Evolutionary conservation across 140 eudicot species (phyloP).

Genomic region (Oenanthe javanica): DNA sequence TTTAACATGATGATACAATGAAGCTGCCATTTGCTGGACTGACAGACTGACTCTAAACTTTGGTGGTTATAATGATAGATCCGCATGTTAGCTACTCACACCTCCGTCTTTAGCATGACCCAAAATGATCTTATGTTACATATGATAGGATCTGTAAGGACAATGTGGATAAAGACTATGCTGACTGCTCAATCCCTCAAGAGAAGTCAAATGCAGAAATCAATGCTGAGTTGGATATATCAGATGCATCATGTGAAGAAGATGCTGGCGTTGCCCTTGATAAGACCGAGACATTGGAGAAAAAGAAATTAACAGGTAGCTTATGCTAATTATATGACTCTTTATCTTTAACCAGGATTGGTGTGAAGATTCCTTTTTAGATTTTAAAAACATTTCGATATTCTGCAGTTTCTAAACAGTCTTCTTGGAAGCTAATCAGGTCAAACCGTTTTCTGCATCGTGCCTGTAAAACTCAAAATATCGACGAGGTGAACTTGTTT

Average conservation of each 20-base stretch:
- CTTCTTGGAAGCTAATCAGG: constrained; percentile 75
- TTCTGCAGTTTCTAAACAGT: constrained; percentile 46
- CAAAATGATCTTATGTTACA: constrained; percentile 1
- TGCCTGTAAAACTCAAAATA: constrained; percentile 60
- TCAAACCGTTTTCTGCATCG: constrained; percentile 82
- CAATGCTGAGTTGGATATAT: constrained; percentile 77
- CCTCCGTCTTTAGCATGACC: background rate
- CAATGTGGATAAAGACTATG: constrained; percentile 68
- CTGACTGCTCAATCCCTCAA: constrained; percentile 82
- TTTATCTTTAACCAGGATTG: constrained; percentile 6
- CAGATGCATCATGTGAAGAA: constrained; percentile 79
- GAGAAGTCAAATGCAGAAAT: constrained; percentile 91
- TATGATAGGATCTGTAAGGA: constrained; percentile 79
- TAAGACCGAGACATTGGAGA: constrained; percentile 27
- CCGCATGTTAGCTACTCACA: background rate
- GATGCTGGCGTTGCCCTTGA: constrained; percentile 32
- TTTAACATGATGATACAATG: background rate
- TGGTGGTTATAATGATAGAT: background rate
- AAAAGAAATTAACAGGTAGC: constrained; percentile 46
- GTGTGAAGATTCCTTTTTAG: background rate
- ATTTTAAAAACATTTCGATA: constrained; percentile 1
- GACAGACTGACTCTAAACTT: background rate
- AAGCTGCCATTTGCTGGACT: background rate
- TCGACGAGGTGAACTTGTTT: constrained; percentile 69
- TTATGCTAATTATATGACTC: background rate